Base-by-base conservation (phyloP, 495 filamentous ascomycete genomes). In the Jackrogersella minutella region DNA sequence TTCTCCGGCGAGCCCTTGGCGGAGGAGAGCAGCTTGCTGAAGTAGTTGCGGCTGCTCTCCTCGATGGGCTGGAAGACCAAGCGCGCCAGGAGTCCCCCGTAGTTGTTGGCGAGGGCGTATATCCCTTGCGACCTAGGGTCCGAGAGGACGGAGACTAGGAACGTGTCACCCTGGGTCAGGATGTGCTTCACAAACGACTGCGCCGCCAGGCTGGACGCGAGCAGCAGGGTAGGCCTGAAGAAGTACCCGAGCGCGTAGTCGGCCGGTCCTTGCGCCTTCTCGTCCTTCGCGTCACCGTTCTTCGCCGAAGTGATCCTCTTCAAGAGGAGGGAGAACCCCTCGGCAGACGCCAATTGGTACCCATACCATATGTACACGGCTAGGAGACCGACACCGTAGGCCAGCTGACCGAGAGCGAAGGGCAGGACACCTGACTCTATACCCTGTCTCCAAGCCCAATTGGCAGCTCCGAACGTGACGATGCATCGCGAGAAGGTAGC, bases 21-120 rank as follows among this genome's bases (percentile, higher is more conserved):
- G 3, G 73, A 71, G 64, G 71, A 87, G 66, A 87, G 81, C 5
- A 97, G 82, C 47, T 88, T 88, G 31, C 90, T 90, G 73, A 98
- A 97, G 60, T 96, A 85, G 65, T 88, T 91, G 19, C 96, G 88
- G 62, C 88, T 91, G 66, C 88, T 92, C 75, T 98, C 96, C 72
- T 99, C 95, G 68, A 98, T 86, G 8, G 95, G 95, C 70, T 97
- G 95, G 75, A 99, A 95, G 56, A 99, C 77, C 57, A 97, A 86
- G 10, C 95, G 89, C 2, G 96, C 95, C 50, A 96, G 76, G 2
- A 99, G 85, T 6, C 92, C 90, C 37, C 96, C 95, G 79, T 99
- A 99, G 72, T 97, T 97, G 50, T 91, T 88, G 26, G 94, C 95
- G 2, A 99, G 82, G 0, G 93, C 90, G 76, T 98, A 99, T 14